Evolutionary conservation across 305 asterid genomes (phyloP), one percentile per base, ranked within the genome.

Genomic region (Withania somnifera): DNA sequence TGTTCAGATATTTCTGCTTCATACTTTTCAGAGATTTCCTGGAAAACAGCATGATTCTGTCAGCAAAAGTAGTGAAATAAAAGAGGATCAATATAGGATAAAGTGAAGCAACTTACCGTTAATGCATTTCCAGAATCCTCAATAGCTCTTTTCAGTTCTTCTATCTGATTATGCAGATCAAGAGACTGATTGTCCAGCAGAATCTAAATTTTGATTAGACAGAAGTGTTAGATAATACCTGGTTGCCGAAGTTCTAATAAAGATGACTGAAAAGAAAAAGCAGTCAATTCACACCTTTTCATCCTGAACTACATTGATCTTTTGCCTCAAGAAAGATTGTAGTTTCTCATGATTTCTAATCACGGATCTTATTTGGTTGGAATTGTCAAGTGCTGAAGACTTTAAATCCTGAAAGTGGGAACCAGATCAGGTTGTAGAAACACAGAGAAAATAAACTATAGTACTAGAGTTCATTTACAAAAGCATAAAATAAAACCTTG

Each of bases 1-100:
- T 85, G 83, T 68, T 93, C 94, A 81, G 89, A 83, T 78, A 87
- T 89, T 87, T 92, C 95, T 79, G 86, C 84, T 83, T 93, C 97
- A 83, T 90, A 86, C 53, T 89, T 83, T 78, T 88, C 88, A 14
- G 87, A 81, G 75, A 88, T 88, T 87, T 93, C 96, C 98, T 95
- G 88, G 52, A 78, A 50, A 66, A 45, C 84, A 82, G 84, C 79
- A 15, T 68, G 84, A 78, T 64, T 22, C 67, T 38, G 68, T 87
- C 82, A 86, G 89, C 82, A 77, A 76, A 47, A 75, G 34, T 57
- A 56, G 58, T 77, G 30, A 64, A 30, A 83, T 19, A 6, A 45
- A 22, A 82, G 15, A 73, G 54, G 58, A 75, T 14, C 30, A 60
- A 28, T 24, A 7, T 38, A 58, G 19, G 83, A 80, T 51, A 64